phyloP scores from a whole-genome alignment of 164 flowering plant genomes.

The Protea cynaroides region DNA sequence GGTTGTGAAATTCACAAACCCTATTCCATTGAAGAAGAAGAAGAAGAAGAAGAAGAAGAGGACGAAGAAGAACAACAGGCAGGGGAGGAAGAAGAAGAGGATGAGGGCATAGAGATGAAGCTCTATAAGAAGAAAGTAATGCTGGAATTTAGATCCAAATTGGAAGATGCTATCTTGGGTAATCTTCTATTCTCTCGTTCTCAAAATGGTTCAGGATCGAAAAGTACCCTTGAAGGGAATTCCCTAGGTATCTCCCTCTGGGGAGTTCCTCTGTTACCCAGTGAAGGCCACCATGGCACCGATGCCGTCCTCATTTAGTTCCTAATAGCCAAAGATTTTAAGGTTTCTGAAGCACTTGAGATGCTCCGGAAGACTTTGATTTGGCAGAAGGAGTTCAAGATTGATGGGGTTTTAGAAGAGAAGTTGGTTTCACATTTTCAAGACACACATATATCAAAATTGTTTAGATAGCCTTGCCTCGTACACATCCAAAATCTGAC shows the following conservation, averaged over 20 bases:
- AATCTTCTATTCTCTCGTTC: slow-evolving; percentile 24
- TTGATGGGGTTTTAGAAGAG: slow-evolving; percentile 46
- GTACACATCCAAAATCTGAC: too few species aligned
- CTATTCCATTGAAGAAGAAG: too few species aligned
- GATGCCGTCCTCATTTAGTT: slow-evolving; percentile 62
- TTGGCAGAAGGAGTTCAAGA: slow-evolving; percentile 54
- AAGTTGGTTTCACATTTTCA: slow-evolving; percentile 25
- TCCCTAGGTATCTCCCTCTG: slow-evolving; percentile 43
- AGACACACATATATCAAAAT: slow-evolving; percentile 21
- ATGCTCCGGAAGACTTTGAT: slow-evolving; percentile 60
- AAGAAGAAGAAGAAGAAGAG: too few species aligned
- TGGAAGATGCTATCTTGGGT: slow-evolving; percentile 54
- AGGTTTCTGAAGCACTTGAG: slow-evolving; percentile 57
- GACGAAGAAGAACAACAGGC: too few species aligned
- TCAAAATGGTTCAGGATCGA: slow-evolving; percentile 20
- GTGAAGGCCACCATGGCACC: slow-evolving; percentile 38
- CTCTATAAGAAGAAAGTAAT: slow-evolving; percentile 25
- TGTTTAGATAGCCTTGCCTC: too few species aligned
- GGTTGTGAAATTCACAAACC: too few species aligned
- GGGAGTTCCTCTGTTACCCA: slow-evolving; percentile 71
- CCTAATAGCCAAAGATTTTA: slow-evolving; percentile 72
- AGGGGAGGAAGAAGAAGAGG: too few species aligned
- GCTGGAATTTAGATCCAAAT: slow-evolving; percentile 34
- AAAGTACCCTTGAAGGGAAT: background rate
- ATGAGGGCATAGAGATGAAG: too few species aligned